Conservation (phyloP, 257 asterid species). For the Striga asiatica region DNA sequence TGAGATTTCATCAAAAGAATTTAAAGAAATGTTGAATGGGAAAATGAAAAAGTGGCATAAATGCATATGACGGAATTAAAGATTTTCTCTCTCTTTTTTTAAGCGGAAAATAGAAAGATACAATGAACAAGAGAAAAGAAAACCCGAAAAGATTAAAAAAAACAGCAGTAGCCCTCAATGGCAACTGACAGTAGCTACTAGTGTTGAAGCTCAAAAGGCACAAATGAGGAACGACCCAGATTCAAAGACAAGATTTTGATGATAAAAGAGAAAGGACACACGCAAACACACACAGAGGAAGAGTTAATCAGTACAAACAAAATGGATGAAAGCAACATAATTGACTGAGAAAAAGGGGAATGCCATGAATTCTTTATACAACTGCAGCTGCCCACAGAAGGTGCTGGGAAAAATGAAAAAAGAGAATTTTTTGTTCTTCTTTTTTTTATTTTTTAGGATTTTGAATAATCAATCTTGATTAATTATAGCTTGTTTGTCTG, state of each 20-base stretch:
- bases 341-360: not conserved
- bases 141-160: constrained; percentile 22
- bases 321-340: not conserved
- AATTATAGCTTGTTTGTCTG: not conserved
- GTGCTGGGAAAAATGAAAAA: not conserved
- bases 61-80: constrained; percentile 8
- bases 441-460: not conserved
- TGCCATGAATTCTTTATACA: not conserved
- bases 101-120: not conserved
- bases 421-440: too few species aligned
- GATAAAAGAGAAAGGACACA: not conserved
- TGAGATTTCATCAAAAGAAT: not conserved
- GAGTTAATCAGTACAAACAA: not conserved
- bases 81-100: constrained; percentile 13
- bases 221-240: constrained; percentile 20
- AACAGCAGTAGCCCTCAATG: constrained; percentile 16
- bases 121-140: not conserved
- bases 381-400: constrained; percentile 1
- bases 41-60: not conserved
- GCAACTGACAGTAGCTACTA: not conserved
- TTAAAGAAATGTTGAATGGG: not conserved
- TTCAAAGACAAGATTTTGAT: constrained; percentile 19
- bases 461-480: too few species aligned
- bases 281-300: too few species aligned
- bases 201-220: constrained; percentile 1